Evolutionary conservation across 1,284 basidiomycete genomes (phyloP).

Genomic region (Moesziomyces sp.): DNA sequence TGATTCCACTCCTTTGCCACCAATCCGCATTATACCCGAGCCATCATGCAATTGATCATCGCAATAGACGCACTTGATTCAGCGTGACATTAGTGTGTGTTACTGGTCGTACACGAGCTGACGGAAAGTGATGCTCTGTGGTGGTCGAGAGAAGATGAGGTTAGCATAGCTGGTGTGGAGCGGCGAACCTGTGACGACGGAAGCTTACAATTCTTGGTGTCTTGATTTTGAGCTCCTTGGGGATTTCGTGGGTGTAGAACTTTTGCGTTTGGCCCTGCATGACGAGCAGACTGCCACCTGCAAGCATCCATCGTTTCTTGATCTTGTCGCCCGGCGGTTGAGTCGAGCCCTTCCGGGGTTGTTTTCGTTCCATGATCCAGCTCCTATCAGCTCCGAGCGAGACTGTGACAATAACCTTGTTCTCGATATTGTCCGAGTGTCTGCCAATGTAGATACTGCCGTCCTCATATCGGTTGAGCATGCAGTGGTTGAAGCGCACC

Average conservation of each 20-base stretch:
- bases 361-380: conserved; percentile 70
- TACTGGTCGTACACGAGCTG: conserved; percentile 44
- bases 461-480: conserved; percentile 72
- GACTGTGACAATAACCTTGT: conserved; percentile 72
- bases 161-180: neutral
- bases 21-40: neutral
- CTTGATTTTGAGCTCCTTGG: conserved; percentile 57
- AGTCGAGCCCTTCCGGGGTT: conserved; percentile 8
- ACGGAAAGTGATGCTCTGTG: conserved; percentile 52
- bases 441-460: conserved; percentile 70
- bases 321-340: conserved; percentile 5
- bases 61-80: neutral
- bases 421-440: conserved; percentile 68
- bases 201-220: conserved; percentile 45
- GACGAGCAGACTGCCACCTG: conserved; percentile 71
- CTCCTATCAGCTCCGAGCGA: conserved; percentile 71
- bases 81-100: neutral
- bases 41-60: neutral
- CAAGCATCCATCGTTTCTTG: conserved; percentile 68
- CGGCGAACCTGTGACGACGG: too few relatives aligned
- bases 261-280: conserved; percentile 73
- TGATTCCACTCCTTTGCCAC: conserved; percentile 3
- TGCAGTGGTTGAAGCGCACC: conserved; percentile 72
- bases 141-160: neutral
- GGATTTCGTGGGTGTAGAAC: conserved; percentile 70